phyloP scores from a whole-genome alignment of 2,329 filamentous ascomycete genomes.

The Fusarium sp. region DNA sequence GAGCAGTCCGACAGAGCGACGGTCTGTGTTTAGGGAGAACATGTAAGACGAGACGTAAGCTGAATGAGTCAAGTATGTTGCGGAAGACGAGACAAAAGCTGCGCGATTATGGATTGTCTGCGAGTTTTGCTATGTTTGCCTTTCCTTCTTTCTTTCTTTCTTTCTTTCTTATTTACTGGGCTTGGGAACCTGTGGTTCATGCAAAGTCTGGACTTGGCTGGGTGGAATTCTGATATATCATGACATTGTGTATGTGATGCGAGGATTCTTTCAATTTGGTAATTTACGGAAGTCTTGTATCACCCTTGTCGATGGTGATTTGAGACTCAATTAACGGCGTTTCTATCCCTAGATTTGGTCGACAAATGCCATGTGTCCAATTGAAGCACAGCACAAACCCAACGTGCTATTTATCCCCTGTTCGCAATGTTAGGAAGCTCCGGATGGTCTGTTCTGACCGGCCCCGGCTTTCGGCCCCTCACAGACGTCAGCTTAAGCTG shows the following conservation, averaged over 20 bases:
- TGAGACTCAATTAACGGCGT: constrained; percentile 22
- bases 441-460: constrained; percentile 9
- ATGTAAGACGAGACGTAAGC: constrained; percentile 55
- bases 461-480: constrained; percentile 27
- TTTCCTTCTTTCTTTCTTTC: background rate
- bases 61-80: background rate
- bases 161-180: background rate
- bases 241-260: constrained; percentile 14
- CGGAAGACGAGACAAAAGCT: constrained; percentile 7
- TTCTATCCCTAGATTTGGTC: constrained; percentile 7
- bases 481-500: constrained; percentile 15
- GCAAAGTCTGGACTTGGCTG: constrained; percentile 13
- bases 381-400: background rate
- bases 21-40: constrained; percentile 76
- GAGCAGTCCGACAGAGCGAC: constrained; percentile 72
- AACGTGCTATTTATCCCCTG: background rate
- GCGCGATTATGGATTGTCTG: constrained; percentile 5
- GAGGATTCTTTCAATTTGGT: constrained; percentile 16
- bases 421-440: constrained; percentile 3
- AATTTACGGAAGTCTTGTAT: constrained; percentile 16
- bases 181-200: constrained; percentile 1
- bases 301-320: constrained; percentile 15
- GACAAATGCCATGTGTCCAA: background rate
- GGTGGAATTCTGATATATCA: constrained; percentile 37
- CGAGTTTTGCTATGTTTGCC: background rate